Evolutionary conservation across 1,284 basidiomycete genomes (phyloP), one percentile per base, ranked within the genome.

Genomic region (Flammula alnicola): DNA sequence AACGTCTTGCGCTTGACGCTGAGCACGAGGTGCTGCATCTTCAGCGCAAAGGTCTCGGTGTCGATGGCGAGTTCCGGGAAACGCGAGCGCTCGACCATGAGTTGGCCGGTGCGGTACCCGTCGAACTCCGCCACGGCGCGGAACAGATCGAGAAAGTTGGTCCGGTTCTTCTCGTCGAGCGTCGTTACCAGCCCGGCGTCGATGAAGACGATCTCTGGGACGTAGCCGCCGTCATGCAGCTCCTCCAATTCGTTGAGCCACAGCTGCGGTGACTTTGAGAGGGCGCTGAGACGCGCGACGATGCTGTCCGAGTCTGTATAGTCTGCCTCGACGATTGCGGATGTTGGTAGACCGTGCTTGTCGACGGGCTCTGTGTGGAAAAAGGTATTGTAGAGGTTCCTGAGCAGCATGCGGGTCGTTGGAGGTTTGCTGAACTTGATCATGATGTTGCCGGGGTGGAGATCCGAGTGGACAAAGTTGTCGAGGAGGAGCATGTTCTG

Each of bases 401-500:
- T 71, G 36, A 88, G 67, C 36, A 92, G 70, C 54, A 80, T 77
- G 41, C 76, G 70, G 2, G 83, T 85, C 1, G 84, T 79, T 6
- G 83, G 77, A 0, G 91, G 91, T 65, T 89, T 90, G 66, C 86
- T 88, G 70, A 98, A 97, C 67, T 95, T 96, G 73, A 98, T 86
- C 89, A 98, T 94, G 69, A 98, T 96, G 69, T 98, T 98, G 23
- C 96, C 96, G 0, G 94, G 93, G 68, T 93, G 91, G 20, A 97
- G 78, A 68, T 97, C 96, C 3, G 95, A 87, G 67, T 99, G 96
- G 1, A 96, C 95, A 70, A 98, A 99, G 69, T 99, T 99, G 72
- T 99, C 96, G 38, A 99, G 77, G 1, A 99, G 77, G 17, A 99
- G 83, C 96, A 99, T 99, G 72, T 98, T 94, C 91, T 95, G 57